Evolutionary conservation across 345 rosid species (phyloP), one percentile per base, ranked within the genome.

Genomic region (Populus simonii): DNA sequence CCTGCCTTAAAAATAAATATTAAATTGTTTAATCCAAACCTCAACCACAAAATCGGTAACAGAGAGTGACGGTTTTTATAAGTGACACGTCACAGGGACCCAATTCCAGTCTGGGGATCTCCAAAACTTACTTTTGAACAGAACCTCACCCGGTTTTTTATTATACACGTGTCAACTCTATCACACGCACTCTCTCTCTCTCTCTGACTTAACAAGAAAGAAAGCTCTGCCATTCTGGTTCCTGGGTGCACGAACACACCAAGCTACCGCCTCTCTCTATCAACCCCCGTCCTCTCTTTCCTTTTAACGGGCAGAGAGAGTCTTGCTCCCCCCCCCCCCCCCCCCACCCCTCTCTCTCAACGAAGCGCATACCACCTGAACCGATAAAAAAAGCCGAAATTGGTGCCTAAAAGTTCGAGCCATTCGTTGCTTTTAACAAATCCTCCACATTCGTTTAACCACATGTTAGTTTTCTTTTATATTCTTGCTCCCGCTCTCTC

Each of bases 371-470:
- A 23, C 27, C 62, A 29, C 61, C 51, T 13, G 53, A 59, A 76
- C 68, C 74, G 43, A 68, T 76, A 45, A 25, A 70, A 23, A 45
- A 13, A 20, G 5, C 71, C 72, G 71, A 43, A 36, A 35, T 67
- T 45, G 23, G 27, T 45, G 62, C 77, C 77, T 68, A 12, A 53
- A 66, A 59, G 65, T 59, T 59, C 65, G 65, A 59, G 22, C 68
- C 27, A 18, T 59, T 67, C 25, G 59, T 66, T 13, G 18, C 36
- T 23, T 71, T 62, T 16, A 70, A 53, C 43, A 45, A 29, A 33
- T 38, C 74, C 74, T 33, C 31, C 63, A 4, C 70, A 17, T 13
- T 66, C 74, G 74, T 74, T 70, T 70, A 33, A 70, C 78, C 78
- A 79, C 72, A 63, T 62, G 66, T 74, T 68, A 22, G 38, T 75